phyloP scores from a whole-genome alignment of 495 filamentous ascomycete genomes.

The Hypoxylon rickii region DNA sequence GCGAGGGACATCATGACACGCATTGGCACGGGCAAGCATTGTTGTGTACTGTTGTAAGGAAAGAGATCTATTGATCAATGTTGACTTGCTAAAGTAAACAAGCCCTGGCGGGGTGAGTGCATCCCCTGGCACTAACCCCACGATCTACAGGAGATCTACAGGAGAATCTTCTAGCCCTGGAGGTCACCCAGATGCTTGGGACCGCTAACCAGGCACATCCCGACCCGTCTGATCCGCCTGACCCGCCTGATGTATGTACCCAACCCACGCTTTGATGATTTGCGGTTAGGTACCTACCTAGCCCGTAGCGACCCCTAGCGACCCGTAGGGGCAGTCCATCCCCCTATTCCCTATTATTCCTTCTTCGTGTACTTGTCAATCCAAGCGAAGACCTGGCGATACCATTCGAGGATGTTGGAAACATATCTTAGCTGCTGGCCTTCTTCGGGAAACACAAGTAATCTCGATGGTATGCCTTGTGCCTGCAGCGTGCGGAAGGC shows the following conservation, averaged over 20 bases:
- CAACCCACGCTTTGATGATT: too few species aligned
- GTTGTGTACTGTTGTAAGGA: too few species aligned
- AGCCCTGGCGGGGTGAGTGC: too few species aligned
- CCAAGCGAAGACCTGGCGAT: slow-evolving; percentile 69
- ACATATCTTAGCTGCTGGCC: slow-evolving; percentile 67
- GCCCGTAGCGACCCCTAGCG: too few species aligned
- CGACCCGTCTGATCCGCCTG: not conserved
- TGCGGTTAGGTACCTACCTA: not conserved
- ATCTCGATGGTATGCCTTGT: slow-evolving; percentile 59
- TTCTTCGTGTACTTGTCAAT: slow-evolving; percentile 45
- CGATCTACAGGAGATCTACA: slow-evolving; percentile 8
- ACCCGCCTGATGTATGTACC: too few species aligned
- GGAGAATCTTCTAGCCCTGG: not conserved
- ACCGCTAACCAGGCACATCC: slow-evolving; percentile 4
- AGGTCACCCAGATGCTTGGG: not conserved
- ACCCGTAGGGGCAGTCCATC: too few species aligned
- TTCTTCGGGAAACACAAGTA: slow-evolving; percentile 61
- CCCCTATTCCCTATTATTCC: not conserved
- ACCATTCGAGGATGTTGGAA: slow-evolving; percentile 72
- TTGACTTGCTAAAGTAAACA: too few species aligned
- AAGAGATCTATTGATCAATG: too few species aligned
- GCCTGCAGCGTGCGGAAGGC: slow-evolving; percentile 77
- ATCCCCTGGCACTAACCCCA: not conserved
- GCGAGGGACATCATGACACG: too few species aligned
- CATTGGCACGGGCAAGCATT: too few species aligned